These are phyloP conservation scores for Kwoniella dendrophila DNA, from an alignment of 768 basidiomycete species.

Conservation along the genomic window DNA sequence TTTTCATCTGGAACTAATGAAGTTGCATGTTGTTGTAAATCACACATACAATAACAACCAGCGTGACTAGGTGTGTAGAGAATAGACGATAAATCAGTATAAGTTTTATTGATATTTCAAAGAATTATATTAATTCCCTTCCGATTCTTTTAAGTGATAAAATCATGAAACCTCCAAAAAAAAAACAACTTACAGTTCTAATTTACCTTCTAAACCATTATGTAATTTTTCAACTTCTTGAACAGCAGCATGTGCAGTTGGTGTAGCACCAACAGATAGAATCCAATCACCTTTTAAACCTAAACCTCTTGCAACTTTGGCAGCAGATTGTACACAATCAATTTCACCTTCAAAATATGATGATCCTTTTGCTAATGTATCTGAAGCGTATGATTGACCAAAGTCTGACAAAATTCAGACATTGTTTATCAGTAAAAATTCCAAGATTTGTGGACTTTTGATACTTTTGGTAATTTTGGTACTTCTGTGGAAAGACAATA, in stretches of 20 bases:
- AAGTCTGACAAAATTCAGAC: conserved; percentile 34
- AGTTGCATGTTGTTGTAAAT: conserved; percentile 81
- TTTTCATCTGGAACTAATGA: conserved; percentile 63
- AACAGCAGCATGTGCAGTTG: conserved; percentile 76
- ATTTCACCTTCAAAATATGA: conserved; percentile 71
- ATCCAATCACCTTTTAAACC: conserved; percentile 62
- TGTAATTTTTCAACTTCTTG: conserved; percentile 58
- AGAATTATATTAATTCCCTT: no score
- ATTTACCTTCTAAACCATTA: conserved; percentile 62
- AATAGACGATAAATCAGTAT: not conserved
- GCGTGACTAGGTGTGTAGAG: conserved; percentile 40
- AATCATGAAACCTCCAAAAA: no score
- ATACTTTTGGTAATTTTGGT: no score
- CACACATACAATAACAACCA: conserved; percentile 72
- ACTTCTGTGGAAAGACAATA: no score
- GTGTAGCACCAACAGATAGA: conserved; percentile 82
- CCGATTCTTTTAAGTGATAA: no score
- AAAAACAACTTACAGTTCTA: conserved; percentile 70
- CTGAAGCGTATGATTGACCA: conserved; percentile 69
- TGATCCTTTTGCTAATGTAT: conserved; percentile 67
- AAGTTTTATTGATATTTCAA: not conserved
- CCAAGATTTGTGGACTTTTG: conserved; percentile 10
- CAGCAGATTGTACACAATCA: conserved; percentile 68
- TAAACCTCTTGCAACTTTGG: conserved; percentile 60
- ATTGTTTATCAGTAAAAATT: not conserved